A percentile compares a stretch with the other conserved stretches of the same genome.
Evolutionary conservation across 2,329 filamentous ascomycete species (phyloP).

Genomic region (Fusarium sp.): DNA sequence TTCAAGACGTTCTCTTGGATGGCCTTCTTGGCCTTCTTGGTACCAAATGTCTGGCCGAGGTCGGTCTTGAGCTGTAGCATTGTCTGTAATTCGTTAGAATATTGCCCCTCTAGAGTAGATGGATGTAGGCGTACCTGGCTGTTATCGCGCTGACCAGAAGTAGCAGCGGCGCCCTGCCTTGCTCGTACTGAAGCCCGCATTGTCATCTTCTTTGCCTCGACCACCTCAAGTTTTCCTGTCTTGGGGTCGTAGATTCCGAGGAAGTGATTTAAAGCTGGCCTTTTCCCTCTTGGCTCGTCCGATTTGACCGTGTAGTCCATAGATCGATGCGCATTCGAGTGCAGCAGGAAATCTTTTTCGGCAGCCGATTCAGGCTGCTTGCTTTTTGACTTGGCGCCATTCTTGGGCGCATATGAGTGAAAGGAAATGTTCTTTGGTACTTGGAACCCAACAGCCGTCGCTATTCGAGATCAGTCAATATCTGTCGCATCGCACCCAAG

Average conservation of each 20-base stretch:
- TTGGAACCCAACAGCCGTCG: conserved; percentile 50
- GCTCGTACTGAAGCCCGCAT: conserved; percentile 66
- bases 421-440: conserved; percentile 54
- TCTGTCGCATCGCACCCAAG: background rate
- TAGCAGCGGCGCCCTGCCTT: conserved; percentile 61
- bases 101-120: background rate
- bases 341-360: conserved; percentile 63
- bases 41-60: conserved; percentile 82
- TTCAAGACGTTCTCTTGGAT: conserved; percentile 76
- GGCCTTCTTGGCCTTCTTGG: conserved; percentile 85
- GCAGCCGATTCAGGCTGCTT: conserved; percentile 54
- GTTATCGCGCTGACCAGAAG: conserved; percentile 49
- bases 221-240: conserved; percentile 67
- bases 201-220: conserved; percentile 72
- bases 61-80: conserved; percentile 71
- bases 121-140: conserved; percentile 40
- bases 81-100: conserved; percentile 54
- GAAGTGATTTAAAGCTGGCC: conserved; percentile 67
- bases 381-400: conserved; percentile 45
- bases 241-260: conserved; percentile 71
- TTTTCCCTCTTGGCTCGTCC: conserved; percentile 45
- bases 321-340: conserved; percentile 65
- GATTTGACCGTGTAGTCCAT: conserved; percentile 70
- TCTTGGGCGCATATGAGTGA: conserved; percentile 58
- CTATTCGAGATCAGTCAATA: conserved; percentile 44